phyloP scores from a whole-genome alignment of 345 rosid species.

The Pistacia integerrima region DNA sequence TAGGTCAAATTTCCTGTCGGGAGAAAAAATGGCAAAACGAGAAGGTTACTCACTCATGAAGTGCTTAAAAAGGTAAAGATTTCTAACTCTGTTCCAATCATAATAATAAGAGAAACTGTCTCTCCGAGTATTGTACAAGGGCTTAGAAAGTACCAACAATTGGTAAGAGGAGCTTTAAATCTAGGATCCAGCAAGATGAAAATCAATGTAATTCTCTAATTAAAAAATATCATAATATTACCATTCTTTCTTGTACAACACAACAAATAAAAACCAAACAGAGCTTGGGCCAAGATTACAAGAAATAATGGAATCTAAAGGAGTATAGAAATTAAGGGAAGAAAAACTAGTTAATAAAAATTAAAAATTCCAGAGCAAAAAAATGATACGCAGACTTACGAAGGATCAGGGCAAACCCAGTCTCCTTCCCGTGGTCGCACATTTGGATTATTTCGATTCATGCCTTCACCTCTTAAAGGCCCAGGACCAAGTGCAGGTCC shows the following conservation, averaged over 20 bases:
- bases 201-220: not conserved
- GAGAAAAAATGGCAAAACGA: not conserved
- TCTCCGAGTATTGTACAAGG: no score
- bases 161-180: not conserved
- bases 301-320: no score
- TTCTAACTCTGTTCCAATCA: not conserved
- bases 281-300: not conserved
- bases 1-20: not conserved
- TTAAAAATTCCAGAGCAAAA: not conserved
- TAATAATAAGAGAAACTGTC: not conserved
- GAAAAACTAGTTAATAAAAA: not conserved
- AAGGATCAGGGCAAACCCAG: conserved; percentile 72
- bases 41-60: not conserved
- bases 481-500: conserved; percentile 66
- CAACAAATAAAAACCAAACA: not conserved
- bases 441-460: conserved; percentile 61
- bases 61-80: not conserved
- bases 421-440: conserved; percentile 95
- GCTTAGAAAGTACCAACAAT: not conserved
- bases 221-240: not conserved
- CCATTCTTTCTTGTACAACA: not conserved
- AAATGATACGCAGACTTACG: conserved; percentile 44
- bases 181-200: not conserved
- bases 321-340: not conserved
- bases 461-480: conserved; percentile 48